Evolutionary conservation across 768 basidiomycete species (phyloP), one percentile per base, ranked within the genome.

Genomic region (Aureoboletus auriporus): DNA sequence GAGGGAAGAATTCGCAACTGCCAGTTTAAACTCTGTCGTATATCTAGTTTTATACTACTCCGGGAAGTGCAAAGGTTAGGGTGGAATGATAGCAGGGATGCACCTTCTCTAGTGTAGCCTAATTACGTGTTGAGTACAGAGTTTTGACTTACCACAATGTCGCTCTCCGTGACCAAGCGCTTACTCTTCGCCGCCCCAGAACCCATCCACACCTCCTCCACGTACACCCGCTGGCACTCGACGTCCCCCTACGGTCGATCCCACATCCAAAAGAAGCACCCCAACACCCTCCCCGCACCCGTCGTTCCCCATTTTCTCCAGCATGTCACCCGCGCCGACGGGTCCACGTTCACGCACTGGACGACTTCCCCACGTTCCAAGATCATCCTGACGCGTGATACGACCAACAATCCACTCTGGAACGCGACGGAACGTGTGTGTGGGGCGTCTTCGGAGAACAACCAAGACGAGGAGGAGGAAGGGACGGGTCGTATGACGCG

Each of bases 381-480:
- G 33, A 78, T 91, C 39, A 79, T 83, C 33, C 74, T 94, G 40
- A 89, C 92, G 16, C 82, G 92, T 36, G 93, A 95, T 59, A 84
- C 89, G 42, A 89, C 88, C 13, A 96, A 93, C 64, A 84, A 93
- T 59, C 89, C 93, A 1, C 67, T 91, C 6, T 96, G 88, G 86
- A 88, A 89, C 60, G 80, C 86, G 3, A 78, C 79, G 4, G 69
- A 75, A 51, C 74, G 75, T 53, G 70, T 75, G 23, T 72, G 72
- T 49, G 81, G 76, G 36, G 65, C 71, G 28, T 72, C 72, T 1
- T 63, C 83, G 40, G 63, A 56, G 36, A 67, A 71, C 33, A 69
- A 66, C 47, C 63, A 71, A 42, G 83, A 83, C 55, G 87, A 87
- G 51, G 88, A 89, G 60, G 80, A 72, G 52, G 81, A 80, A 43